Conservation (phyloP, 306 rosid species). For the Dalbergia cochinchinensis region DNA sequence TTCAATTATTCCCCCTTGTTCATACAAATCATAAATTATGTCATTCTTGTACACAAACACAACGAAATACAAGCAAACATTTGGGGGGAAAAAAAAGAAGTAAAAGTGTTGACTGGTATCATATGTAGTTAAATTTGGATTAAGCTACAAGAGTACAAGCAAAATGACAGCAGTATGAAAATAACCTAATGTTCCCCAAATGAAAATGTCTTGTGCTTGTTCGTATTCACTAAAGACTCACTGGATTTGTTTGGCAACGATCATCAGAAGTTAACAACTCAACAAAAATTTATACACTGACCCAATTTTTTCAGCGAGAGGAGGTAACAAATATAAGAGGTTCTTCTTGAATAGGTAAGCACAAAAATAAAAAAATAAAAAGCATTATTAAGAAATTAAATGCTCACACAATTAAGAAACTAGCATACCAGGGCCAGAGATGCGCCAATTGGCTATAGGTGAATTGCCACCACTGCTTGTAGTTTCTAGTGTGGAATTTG, state of each 20-base stretch:
- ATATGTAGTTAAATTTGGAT: background rate
- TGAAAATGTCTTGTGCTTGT: background rate
- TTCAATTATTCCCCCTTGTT: background rate
- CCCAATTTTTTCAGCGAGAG: too few relatives aligned
- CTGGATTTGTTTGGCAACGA: too few relatives aligned
- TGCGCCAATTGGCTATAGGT: conserved; percentile 79
- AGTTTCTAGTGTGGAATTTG: conserved; percentile 59
- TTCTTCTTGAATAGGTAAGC: too few relatives aligned
- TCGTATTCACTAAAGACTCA: too few relatives aligned
- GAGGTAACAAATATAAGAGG: background rate
- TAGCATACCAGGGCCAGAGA: conserved; percentile 72
- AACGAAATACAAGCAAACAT: background rate
- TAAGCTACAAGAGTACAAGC: background rate
- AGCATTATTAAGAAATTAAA: too few relatives aligned
- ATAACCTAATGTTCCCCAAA: background rate
- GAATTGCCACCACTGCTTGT: conserved; percentile 81
- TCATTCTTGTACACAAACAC: too few relatives aligned
- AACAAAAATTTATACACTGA: too few relatives aligned
- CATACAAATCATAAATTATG: background rate
- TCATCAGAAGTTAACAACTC: too few relatives aligned
- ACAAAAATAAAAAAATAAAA: too few relatives aligned
- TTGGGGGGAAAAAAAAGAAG: background rate
- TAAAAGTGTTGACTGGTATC: background rate
- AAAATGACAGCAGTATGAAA: background rate
- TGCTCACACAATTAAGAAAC: background rate